A percentile compares a stretch with the other conserved stretches of the same genome.
phyloP scores from a whole-genome alignment of 176 grass and related monocot genomes.

The Eremochloa ophiuroides region DNA sequence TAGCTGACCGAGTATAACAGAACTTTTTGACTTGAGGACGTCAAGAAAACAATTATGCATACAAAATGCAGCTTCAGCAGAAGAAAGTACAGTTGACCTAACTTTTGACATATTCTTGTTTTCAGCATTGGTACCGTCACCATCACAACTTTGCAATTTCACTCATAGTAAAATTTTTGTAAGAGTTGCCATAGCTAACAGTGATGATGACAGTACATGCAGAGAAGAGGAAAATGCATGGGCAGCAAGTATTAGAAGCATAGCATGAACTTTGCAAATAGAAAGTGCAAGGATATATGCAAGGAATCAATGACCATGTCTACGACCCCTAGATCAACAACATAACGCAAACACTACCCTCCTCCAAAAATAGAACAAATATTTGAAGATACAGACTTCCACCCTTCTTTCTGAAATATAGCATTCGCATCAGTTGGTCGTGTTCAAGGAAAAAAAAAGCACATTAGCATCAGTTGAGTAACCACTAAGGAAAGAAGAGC shows the following conservation, averaged over 20 bases:
- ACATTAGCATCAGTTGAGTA: too few relatives aligned
- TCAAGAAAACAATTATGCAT: slow-evolving; percentile 83
- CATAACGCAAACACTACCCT: neutral
- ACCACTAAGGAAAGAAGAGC: too few relatives aligned
- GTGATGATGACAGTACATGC: slow-evolving; percentile 86
- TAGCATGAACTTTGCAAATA: neutral
- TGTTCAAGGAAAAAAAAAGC: too few relatives aligned
- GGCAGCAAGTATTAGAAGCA: neutral
- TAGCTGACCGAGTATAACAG: slow-evolving; percentile 58
- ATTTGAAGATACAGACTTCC: neutral
- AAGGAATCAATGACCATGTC: neutral
- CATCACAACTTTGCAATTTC: slow-evolving; percentile 48
- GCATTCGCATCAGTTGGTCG: too few relatives aligned
- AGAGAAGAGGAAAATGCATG: neutral
- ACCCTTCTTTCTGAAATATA: neutral
- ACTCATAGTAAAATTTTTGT: slow-evolving; percentile 78
- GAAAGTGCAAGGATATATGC: too few relatives aligned
- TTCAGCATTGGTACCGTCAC: slow-evolving; percentile 47
- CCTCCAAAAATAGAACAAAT: neutral
- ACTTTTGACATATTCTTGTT: slow-evolving; percentile 66
- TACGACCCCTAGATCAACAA: neutral
- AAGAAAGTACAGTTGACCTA: slow-evolving; percentile 54
- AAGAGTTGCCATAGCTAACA: slow-evolving; percentile 85
- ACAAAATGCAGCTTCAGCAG: slow-evolving; percentile 69
- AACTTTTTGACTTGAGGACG: slow-evolving; percentile 71